Conservation (phyloP, 2,329 filamentous ascomycete species). For the Colletotrichum karsti region DNA sequence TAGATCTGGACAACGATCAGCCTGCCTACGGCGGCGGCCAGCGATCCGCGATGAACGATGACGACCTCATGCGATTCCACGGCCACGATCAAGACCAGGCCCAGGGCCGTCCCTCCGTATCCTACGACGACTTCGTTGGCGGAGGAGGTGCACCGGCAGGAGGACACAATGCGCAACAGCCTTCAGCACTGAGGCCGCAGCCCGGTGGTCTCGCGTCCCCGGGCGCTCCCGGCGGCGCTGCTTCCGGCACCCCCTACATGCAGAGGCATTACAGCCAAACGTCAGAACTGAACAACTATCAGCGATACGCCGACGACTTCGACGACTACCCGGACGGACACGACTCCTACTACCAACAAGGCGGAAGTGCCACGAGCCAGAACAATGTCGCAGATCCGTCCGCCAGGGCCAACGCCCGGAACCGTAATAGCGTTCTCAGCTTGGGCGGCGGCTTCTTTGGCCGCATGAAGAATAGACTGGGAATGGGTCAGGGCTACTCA, state of each 20-base stretch:
- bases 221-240: slow-evolving; percentile 31
- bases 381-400: slow-evolving; percentile 29
- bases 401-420: slow-evolving; percentile 65
- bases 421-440: slow-evolving; percentile 88
- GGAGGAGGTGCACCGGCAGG: slow-evolving; percentile 42
- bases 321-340: slow-evolving; percentile 84
- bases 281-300: slow-evolving; percentile 86
- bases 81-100: slow-evolving; percentile 71
- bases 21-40: slow-evolving; percentile 80
- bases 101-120: slow-evolving; percentile 81
- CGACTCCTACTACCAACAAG: slow-evolving; percentile 84
- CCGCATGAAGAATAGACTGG: slow-evolving; percentile 87
- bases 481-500: slow-evolving; percentile 88
- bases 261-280: slow-evolving; percentile 73
- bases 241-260: slow-evolving; percentile 50
- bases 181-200: slow-evolving; percentile 48
- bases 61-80: slow-evolving; percentile 80
- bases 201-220: slow-evolving; percentile 35
- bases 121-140: slow-evolving; percentile 95
- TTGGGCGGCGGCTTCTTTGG: slow-evolving; percentile 89
- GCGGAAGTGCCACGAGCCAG: slow-evolving; percentile 37
- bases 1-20: slow-evolving; percentile 78
- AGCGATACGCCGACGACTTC: slow-evolving; percentile 87
- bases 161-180: slow-evolving; percentile 47
- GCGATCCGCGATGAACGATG: slow-evolving; percentile 81